Conservation (phyloP, 805 yeast species). For the Starmerella potacharoeniae region DNA sequence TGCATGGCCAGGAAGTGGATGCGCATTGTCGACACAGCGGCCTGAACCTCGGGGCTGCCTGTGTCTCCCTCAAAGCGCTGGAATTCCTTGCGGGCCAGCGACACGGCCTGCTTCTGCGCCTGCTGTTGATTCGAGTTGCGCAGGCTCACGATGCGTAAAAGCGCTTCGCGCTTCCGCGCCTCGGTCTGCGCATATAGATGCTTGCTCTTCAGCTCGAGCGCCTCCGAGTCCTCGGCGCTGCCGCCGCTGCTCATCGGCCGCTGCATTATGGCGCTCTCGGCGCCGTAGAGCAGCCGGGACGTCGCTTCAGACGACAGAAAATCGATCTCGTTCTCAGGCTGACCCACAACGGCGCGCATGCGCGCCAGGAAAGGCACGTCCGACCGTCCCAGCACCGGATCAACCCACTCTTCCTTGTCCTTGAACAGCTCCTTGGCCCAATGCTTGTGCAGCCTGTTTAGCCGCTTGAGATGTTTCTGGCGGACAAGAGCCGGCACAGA, state of each 20-base stretch:
- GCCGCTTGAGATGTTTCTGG: constrained; percentile 21
- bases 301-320: constrained; percentile 53
- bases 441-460: constrained; percentile 25
- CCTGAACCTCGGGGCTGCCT: constrained; percentile 92
- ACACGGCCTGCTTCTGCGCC: constrained; percentile 44
- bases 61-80: constrained; percentile 80
- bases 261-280: constrained; percentile 41
- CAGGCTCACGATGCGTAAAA: constrained; percentile 60
- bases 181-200: constrained; percentile 24
- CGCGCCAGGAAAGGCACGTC: constrained; percentile 58
- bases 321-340: constrained; percentile 51
- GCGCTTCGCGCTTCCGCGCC: constrained; percentile 52
- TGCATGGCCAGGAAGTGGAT: constrained; percentile 72
- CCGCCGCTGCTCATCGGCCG: constrained; percentile 7
- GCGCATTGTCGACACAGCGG: constrained; percentile 74
- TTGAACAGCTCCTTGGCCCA: constrained; percentile 25
- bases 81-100: constrained; percentile 67
- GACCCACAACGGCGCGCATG: constrained; percentile 52
- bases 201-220: constrained; percentile 21
- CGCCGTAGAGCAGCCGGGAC: constrained; percentile 67
- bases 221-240: constrained; percentile 10
- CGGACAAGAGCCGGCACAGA: constrained; percentile 19
- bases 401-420: constrained; percentile 36
- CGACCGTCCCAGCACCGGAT: constrained; percentile 74
- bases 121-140: constrained; percentile 57